Conservation (phyloP, 257 asterid genomes). For the Thymus quinquecostatus region DNA sequence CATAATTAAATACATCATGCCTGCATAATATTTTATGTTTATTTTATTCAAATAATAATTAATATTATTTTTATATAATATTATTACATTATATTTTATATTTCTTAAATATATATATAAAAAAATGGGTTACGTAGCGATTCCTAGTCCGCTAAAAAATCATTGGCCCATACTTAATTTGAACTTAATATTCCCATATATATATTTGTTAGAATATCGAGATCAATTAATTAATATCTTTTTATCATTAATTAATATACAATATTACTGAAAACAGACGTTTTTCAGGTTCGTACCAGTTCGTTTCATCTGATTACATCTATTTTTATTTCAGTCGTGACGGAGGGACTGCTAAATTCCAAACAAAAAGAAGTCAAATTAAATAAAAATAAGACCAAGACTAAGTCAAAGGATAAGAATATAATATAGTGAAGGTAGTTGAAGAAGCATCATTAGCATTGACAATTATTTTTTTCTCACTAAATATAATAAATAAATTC, state of each 20-base stretch:
- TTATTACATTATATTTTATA: no score
- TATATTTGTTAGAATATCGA: constrained; percentile 13
- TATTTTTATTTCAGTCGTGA: not conserved
- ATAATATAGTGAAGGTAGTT: constrained; percentile 19
- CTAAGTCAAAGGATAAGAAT: not conserved
- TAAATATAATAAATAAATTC: not conserved
- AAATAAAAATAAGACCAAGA: not conserved
- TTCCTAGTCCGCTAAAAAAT: not conserved
- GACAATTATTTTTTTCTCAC: not conserved
- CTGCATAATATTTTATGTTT: no score
- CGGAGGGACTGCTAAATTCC: not conserved
- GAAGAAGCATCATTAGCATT: constrained; percentile 21
- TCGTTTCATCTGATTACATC: no score
- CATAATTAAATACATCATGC: not conserved
- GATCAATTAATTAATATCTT: not conserved
- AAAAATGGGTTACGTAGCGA: not conserved
- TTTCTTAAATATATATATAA: no score
- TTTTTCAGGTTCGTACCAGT: no score
- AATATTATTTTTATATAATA: no score
- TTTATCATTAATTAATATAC: no score
- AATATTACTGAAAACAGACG: no score
- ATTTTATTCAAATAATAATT: no score
- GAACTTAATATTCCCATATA: constrained; percentile 4
- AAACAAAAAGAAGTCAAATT: not conserved
- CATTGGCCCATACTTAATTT: constrained; percentile 7